phyloP scores from a whole-genome alignment of 2,329 filamentous ascomycete species.

The Metarhizium robertsii region DNA sequence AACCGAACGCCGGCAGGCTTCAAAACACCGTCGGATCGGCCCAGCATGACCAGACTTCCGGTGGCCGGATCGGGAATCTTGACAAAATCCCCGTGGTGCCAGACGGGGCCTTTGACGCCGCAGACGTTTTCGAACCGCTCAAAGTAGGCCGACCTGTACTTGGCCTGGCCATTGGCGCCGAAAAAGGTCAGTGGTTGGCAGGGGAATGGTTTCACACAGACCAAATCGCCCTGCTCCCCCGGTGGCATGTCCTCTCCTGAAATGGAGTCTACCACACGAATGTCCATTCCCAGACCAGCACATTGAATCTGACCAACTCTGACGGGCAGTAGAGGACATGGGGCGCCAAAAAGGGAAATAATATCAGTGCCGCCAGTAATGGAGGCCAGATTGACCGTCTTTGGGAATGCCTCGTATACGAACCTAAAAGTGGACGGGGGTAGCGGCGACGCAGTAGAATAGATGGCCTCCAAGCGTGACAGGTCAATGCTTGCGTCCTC shows the following conservation, averaged over 20 bases:
- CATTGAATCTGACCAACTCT: conserved; percentile 68
- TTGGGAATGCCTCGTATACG: conserved; percentile 75
- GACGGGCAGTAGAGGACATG: conserved; percentile 67
- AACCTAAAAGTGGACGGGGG: conserved; percentile 90
- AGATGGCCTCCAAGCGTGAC: conserved; percentile 67
- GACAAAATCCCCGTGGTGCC: conserved; percentile 95
- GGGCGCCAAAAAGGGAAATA: conserved; percentile 85
- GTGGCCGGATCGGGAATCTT: conserved; percentile 55
- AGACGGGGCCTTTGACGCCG: conserved; percentile 40
- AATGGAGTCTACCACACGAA: conserved; percentile 49
- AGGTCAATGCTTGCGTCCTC: conserved; percentile 47
- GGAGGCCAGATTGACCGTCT: conserved; percentile 74
- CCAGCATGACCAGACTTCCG: conserved; percentile 80
- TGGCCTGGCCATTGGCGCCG: conserved; percentile 52
- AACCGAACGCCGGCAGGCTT: conserved; percentile 91
- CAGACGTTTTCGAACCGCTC: conserved; percentile 56
- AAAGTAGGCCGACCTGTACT: conserved; percentile 82
- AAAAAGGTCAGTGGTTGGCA: conserved; percentile 89
- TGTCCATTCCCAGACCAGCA: conserved; percentile 70
- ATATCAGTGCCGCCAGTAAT: conserved; percentile 98
- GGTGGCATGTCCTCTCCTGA: conserved; percentile 45
- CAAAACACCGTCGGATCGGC: conserved; percentile 82
- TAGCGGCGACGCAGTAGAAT: conserved; percentile 86
- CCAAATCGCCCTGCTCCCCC: conserved; percentile 73
- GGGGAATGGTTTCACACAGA: conserved; percentile 79